Evolutionary conservation across 495 filamentous ascomycete species (phyloP), one percentile per base, ranked within the genome.

Genomic region (Talaromyces adpressus): DNA sequence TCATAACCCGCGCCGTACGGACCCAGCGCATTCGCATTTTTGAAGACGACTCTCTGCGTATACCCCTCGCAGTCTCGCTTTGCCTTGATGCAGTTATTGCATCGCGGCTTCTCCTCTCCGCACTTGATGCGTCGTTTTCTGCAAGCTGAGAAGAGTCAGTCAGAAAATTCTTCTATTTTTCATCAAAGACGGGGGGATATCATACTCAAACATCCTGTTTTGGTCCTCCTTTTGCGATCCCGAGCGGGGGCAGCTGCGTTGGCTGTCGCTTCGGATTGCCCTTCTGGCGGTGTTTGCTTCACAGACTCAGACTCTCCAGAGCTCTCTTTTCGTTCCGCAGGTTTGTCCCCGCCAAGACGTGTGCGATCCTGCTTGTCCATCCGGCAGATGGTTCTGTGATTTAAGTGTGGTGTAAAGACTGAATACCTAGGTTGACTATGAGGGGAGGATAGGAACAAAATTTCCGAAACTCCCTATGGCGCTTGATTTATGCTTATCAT

Each of bases 61-160:
- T 98, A 98, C 41, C 94, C 94, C 75, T 98, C 93, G 72, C 94
- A 98, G 47, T 87, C 81, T 11, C 94, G 86, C 73, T 94, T 97
- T 11, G 93, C 97, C 71, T 97, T 97, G 73, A 93, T 85, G 77
- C 94, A 98, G 72, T 98, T 92, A 64, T 82, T 85, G 77, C 94
- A 98, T 16, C 85, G 92, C 4, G 93, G 94, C 62, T 91, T 90
- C 71, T 94, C 92, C 71, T 98, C 94, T 58, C 93, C 94, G 72
- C 94, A 98, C 76, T 98, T 98, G 72, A 98, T 98, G 57, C 94
- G 90, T 20, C 94, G 87, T 75, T 89, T 92, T 59, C 94, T 89
- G 80, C 94, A 98, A 59, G 94, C 91, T 95, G 69, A 29, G 12
- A 56, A 54, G 62, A n/a, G 67, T 70, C 53, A 71, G 59, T 32